Percentiles rank a stretch among this genome's conserved stretches.
phyloP scores from a whole-genome alignment of 768 basidiomycete species.

The Phylloporus sp. region DNA sequence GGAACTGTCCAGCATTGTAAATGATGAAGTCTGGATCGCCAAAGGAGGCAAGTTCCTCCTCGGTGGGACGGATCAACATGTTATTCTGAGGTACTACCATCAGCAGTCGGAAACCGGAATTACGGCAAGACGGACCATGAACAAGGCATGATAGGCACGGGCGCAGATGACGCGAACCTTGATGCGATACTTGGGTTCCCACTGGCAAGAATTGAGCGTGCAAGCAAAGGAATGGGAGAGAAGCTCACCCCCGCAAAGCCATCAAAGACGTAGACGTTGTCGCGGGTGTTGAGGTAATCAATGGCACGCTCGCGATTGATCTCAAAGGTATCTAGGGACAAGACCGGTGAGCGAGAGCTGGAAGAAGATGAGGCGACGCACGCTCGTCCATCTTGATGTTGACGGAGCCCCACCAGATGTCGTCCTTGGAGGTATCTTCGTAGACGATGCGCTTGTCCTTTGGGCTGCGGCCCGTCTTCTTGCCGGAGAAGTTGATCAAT shows the following conservation, averaged over 20 bases:
- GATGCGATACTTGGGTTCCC: conserved; percentile 99
- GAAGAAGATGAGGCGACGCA: conserved; percentile 34
- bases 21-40: conserved; percentile 99
- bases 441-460: conserved; percentile 99
- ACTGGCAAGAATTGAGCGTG: conserved; percentile 39
- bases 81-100: conserved; percentile 60
- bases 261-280: conserved; percentile 97
- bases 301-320: conserved; percentile 99
- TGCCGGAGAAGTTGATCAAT: conserved; percentile 99
- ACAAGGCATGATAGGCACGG: conserved; percentile 96
- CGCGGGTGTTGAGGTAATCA: conserved; percentile 97
- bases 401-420: conserved; percentile 99
- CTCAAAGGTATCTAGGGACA: conserved; percentile 84
- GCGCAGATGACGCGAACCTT: conserved; percentile 99
- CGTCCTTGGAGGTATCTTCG: conserved; percentile 93
- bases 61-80: conserved; percentile 98
- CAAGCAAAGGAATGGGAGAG: not conserved
- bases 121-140: conserved; percentile 66
- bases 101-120: conserved; percentile 5
- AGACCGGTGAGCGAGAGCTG: not conserved
- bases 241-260: conserved; percentile 79
- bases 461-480: conserved; percentile 96
- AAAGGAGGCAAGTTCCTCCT: conserved; percentile 88
- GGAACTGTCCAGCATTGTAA: conserved; percentile 99
- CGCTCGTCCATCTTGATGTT: conserved; percentile 99